Percentiles rank a stretch among this genome's conserved stretches.
Conservation (phyloP, 768 basidiomycete species). For the Punctularia strigosozonata region DNA sequence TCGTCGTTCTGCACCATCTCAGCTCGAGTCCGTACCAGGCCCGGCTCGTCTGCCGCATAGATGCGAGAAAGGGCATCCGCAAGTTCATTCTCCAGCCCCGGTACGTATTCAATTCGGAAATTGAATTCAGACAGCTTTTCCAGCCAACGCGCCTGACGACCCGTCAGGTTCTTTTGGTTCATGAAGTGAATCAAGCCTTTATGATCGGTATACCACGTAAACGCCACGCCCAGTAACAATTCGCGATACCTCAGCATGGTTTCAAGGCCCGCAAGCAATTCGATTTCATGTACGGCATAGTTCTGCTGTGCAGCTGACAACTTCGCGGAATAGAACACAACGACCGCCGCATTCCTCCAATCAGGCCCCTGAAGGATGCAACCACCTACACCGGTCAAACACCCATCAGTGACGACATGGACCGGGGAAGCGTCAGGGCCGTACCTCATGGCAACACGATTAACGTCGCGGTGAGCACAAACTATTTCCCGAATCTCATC, state of each 20-base stretch:
- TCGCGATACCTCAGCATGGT: not conserved
- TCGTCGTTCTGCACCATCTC: not conserved
- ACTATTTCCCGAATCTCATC: not conserved
- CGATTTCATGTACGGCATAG: conserved; percentile 14
- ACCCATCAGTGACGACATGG: conserved; percentile 17
- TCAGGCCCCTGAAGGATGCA: conserved; percentile 18
- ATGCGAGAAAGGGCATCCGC: conserved; percentile 16
- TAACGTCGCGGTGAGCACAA: not conserved
- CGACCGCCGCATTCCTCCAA: conserved; percentile 15
- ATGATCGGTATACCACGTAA: conserved; percentile 8
- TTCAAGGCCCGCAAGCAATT: conserved; percentile 5
- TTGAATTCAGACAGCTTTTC: conserved; percentile 19
- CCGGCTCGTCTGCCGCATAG: conserved; percentile 2
- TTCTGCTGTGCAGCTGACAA: conserved; percentile 17
- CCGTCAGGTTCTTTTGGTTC: conserved; percentile 20
- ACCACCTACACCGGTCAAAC: conserved; percentile 16
- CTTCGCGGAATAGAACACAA: conserved; percentile 18
- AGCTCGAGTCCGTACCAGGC: not conserved
- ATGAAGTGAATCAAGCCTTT: conserved; percentile 16
- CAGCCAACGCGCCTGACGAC: conserved; percentile 25
- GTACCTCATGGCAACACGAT: not conserved
- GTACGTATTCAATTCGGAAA: conserved; percentile 17
- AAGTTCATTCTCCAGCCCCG: conserved; percentile 18
- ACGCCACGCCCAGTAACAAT: conserved; percentile 6
- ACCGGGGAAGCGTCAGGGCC: conserved; percentile 8